Percentiles rank a stretch among this genome's conserved stretches.
Conservation (phyloP, 2,329 filamentous ascomycete species). For the Xylariaceae sp. region DNA sequence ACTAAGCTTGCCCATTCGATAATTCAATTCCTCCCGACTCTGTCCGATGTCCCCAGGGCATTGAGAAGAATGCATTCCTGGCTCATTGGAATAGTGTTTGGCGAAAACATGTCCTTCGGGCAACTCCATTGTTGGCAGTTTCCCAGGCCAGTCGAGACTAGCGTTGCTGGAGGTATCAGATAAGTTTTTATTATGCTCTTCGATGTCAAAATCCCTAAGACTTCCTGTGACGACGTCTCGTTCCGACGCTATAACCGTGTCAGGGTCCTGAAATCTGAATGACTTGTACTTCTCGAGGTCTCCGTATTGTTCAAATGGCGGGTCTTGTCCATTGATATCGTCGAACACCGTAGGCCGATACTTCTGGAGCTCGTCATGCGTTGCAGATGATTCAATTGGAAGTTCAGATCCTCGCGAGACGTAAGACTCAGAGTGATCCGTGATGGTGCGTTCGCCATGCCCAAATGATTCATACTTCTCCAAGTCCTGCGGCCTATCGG, state of each 20-base stretch:
- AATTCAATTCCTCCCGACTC: constrained; percentile 38
- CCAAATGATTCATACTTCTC: too few species aligned
- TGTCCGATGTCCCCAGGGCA: constrained; percentile 12
- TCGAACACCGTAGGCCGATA: constrained; percentile 41
- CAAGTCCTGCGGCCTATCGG: constrained; percentile 44
- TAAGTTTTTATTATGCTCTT: constrained; percentile 26
- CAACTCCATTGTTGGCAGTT: constrained; percentile 30
- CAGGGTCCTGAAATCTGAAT: constrained; percentile 45
- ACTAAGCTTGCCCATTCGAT: constrained; percentile 39
- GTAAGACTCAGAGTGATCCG: too few species aligned
- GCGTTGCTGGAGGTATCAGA: not conserved
- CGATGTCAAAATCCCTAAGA: constrained; percentile 48
- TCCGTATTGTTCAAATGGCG: constrained; percentile 43
- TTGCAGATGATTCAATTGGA: constrained; percentile 24
- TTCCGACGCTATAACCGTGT: constrained; percentile 38
- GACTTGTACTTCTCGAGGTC: constrained; percentile 50
- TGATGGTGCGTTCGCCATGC: too few species aligned
- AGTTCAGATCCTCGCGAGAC: not conserved
- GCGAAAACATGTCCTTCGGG: constrained; percentile 15
- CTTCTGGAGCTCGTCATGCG: constrained; percentile 48
- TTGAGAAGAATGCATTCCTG: not conserved
- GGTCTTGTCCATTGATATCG: constrained; percentile 35
- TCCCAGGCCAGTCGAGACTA: not conserved
- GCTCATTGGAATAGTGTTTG: not conserved
- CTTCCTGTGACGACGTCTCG: constrained; percentile 44